A percentile compares a stretch with the other conserved stretches of the same genome.
Conservation (phyloP, 1,139 yeast genomes). For the Geotrichum fermentans region DNA sequence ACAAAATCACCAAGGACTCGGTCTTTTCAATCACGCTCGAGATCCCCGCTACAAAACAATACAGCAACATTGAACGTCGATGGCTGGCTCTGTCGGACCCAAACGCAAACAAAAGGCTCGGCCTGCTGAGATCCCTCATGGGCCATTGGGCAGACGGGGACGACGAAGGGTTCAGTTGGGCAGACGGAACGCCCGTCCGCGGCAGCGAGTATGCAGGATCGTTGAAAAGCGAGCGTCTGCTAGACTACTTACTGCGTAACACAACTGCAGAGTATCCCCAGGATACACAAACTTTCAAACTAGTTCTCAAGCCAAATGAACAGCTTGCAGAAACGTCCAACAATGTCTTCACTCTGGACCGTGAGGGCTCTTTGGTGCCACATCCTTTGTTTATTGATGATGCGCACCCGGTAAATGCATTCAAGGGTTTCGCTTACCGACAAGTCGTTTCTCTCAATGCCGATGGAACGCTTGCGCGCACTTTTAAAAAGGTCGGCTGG, state of each 20-base stretch:
- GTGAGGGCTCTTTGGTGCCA: slow-evolving; percentile 26
- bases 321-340: slow-evolving; percentile 15
- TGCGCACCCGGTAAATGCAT: slow-evolving; percentile 18
- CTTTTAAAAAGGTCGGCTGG: slow-evolving; percentile 35
- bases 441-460: slow-evolving; percentile 24
- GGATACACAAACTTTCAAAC: slow-evolving; percentile 28
- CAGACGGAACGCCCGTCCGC: slow-evolving; percentile 5
- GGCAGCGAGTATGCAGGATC: slow-evolving; percentile 6
- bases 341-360: slow-evolving; percentile 23
- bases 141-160: neutral
- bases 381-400: slow-evolving; percentile 25
- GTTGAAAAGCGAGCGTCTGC: slow-evolving; percentile 26
- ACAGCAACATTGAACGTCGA: slow-evolving; percentile 29
- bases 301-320: slow-evolving; percentile 29
- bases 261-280: slow-evolving; percentile 29
- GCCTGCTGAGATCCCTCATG: neutral
- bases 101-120: slow-evolving; percentile 21
- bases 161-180: slow-evolving; percentile 12
- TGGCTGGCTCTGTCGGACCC: slow-evolving; percentile 36
- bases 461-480: slow-evolving; percentile 23
- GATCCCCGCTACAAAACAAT: slow-evolving; percentile 28
- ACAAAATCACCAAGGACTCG: slow-evolving; percentile 14
- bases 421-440: slow-evolving; percentile 34
- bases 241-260: slow-evolving; percentile 30
- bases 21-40: slow-evolving; percentile 23